Evolutionary conservation across 2,329 filamentous ascomycete genomes (phyloP).

Genomic region (Microascus cirrosus): DNA sequence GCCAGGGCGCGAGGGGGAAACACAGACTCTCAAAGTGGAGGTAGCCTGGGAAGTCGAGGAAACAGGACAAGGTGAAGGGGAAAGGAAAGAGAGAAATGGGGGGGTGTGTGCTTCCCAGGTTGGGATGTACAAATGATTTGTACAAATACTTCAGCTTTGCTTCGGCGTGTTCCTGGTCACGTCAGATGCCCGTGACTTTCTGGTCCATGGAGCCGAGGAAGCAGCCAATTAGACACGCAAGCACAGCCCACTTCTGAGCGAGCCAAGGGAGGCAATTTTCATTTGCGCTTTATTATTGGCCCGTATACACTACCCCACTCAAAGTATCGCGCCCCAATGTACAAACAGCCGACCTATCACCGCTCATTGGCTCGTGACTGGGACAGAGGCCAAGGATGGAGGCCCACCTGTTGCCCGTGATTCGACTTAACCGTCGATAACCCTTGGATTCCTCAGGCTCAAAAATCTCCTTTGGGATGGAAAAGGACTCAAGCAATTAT

Average conservation of each 20-base stretch:
- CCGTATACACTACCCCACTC: not conserved
- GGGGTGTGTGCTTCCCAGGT: slow-evolving; percentile 4
- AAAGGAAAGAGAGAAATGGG: slow-evolving; percentile 3
- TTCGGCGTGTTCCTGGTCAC: slow-evolving; percentile 2
- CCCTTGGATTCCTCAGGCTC: not conserved
- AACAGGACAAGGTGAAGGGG: slow-evolving; percentile 1
- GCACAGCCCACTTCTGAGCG: slow-evolving; percentile 2
- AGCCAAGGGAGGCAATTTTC: slow-evolving; percentile 1
- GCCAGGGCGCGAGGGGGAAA: not conserved
- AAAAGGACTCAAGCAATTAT: not conserved
- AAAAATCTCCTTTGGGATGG: not conserved
- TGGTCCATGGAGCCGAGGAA: not conserved
- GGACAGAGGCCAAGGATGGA: not conserved
- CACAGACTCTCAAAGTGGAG: slow-evolving; percentile 3
- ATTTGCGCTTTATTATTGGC: not conserved
- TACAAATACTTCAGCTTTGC: slow-evolving; percentile 3
- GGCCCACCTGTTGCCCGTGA: not conserved
- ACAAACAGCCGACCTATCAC: slow-evolving; percentile 3
- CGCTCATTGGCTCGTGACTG: not conserved
- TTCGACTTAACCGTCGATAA: slow-evolving; percentile 1
- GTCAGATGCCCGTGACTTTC: slow-evolving; percentile 4
- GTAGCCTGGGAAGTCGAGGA: not conserved
- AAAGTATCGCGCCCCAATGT: slow-evolving; percentile 3
- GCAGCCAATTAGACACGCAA: not conserved
- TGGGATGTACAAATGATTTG: slow-evolving; percentile 3